phyloP scores from a whole-genome alignment of 805 yeast genomes.

The Ogataea salicorniae region DNA sequence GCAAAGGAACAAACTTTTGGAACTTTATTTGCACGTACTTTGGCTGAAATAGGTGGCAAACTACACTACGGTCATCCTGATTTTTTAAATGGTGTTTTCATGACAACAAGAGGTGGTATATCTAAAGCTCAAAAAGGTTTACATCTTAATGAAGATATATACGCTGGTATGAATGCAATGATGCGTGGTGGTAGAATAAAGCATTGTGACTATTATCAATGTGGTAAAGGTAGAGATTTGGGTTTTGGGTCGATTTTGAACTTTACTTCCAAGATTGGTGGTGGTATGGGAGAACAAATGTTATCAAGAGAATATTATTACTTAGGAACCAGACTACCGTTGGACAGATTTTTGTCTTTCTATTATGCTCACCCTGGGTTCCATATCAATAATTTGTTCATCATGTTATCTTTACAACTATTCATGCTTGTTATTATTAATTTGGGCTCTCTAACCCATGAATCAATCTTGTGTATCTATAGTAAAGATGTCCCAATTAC shows the following conservation, averaged over 20 bases:
- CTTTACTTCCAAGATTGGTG: conserved; percentile 93
- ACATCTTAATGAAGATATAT: conserved; percentile 91
- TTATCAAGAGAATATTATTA: conserved; percentile 88
- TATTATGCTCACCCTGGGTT: conserved; percentile 97
- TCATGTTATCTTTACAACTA: conserved; percentile 78
- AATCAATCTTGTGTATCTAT: conserved; percentile 63
- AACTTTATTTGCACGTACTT: conserved; percentile 86
- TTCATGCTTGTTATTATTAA: conserved; percentile 78
- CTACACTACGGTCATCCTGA: conserved; percentile 97
- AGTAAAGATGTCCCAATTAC: conserved; percentile 65
- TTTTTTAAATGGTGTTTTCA: conserved; percentile 81
- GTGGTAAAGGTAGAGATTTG: conserved; percentile 94
- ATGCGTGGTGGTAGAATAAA: conserved; percentile 90
- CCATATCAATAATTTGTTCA: conserved; percentile 85
- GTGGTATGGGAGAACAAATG: conserved; percentile 98
- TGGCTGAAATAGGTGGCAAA: conserved; percentile 92
- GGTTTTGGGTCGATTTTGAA: conserved; percentile 91
- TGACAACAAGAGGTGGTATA: conserved; percentile 94
- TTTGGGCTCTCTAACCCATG: conserved; percentile 73
- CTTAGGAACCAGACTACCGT: conserved; percentile 82
- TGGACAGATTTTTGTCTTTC: conserved; percentile 86
- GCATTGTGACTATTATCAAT: conserved; percentile 93
- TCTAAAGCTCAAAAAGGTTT: conserved; percentile 93
- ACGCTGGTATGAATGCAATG: conserved; percentile 90
- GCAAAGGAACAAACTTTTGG: conserved; percentile 98